phyloP scores from a whole-genome alignment of 768 basidiomycete species.

The Tulasnella sp. region DNA sequence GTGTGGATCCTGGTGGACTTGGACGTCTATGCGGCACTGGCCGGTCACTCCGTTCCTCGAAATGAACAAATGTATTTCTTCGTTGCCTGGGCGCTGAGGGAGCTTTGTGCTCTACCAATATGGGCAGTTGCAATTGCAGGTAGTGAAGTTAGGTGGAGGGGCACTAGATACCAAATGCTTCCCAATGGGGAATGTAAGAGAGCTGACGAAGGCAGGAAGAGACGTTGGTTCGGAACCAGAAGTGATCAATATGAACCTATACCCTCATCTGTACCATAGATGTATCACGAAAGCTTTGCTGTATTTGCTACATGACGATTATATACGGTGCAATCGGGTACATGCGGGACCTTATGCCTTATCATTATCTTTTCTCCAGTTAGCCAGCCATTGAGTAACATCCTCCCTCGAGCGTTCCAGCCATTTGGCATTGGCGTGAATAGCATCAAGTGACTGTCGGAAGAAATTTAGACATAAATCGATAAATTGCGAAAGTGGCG shows the following conservation, averaged over 20 bases:
- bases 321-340: no score
- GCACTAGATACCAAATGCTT: constrained; percentile 58
- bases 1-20: constrained; percentile 71
- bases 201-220: no score
- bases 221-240: no score
- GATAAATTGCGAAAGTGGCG: background rate
- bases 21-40: constrained; percentile 66
- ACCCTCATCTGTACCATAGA: no score
- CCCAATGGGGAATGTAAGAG: constrained; percentile 71
- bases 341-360: constrained; percentile 6
- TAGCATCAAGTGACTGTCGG: constrained; percentile 52
- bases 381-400: constrained; percentile 39
- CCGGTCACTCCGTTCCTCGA: constrained; percentile 46
- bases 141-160: constrained; percentile 78
- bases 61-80: constrained; percentile 46
- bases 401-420: constrained; percentile 53
- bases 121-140: constrained; percentile 75
- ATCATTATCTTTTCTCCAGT: constrained; percentile 1
- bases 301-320: no score
- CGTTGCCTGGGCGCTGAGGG: constrained; percentile 65
- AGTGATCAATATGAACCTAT: no score
- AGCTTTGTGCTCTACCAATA: constrained; percentile 76
- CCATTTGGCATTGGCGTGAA: constrained; percentile 47
- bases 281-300: no score
- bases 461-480: background rate